Percentiles rank a stretch among this genome's conserved stretches.
phyloP scores from a whole-genome alignment of 495 filamentous ascomycete species.

The Penicillium desertorum region DNA sequence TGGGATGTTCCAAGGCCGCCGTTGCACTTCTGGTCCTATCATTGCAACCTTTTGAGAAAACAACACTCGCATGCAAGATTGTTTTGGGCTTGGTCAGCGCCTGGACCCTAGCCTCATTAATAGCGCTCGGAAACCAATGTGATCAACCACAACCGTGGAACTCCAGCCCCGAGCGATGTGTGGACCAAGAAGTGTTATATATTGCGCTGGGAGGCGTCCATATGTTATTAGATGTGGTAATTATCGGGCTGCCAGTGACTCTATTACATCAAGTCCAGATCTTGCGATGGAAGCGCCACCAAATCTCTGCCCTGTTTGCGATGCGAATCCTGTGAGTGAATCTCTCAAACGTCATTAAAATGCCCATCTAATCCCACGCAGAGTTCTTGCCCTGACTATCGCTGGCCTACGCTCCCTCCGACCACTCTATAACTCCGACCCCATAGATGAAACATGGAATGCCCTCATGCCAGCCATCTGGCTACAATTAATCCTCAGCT shows the following conservation, averaged over 20 bases:
- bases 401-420: slow-evolving; percentile 9
- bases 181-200: slow-evolving; percentile 16
- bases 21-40: slow-evolving; percentile 14
- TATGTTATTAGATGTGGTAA: slow-evolving; percentile 11
- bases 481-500: slow-evolving; percentile 17
- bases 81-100: slow-evolving; percentile 6
- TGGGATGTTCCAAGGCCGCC: slow-evolving; percentile 19
- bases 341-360: background rate
- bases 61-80: slow-evolving; percentile 7
- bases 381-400: slow-evolving; percentile 13
- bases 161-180: slow-evolving; percentile 5
- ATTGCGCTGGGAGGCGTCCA: slow-evolving; percentile 1
- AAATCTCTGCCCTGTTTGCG: slow-evolving; percentile 15
- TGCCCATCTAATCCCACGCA: background rate
- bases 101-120: slow-evolving; percentile 5
- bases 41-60: slow-evolving; percentile 15
- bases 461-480: slow-evolving; percentile 19
- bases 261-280: slow-evolving; percentile 18
- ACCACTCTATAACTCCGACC: slow-evolving; percentile 2
- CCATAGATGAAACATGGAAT: slow-evolving; percentile 10
- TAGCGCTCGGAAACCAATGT: slow-evolving; percentile 14
- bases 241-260: slow-evolving; percentile 9
- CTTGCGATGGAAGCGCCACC: slow-evolving; percentile 8
- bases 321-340: slow-evolving; percentile 12
- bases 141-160: slow-evolving; percentile 7